Base-by-base conservation (phyloP, 139 green algal species). In the Asterochloris erici region DNA sequence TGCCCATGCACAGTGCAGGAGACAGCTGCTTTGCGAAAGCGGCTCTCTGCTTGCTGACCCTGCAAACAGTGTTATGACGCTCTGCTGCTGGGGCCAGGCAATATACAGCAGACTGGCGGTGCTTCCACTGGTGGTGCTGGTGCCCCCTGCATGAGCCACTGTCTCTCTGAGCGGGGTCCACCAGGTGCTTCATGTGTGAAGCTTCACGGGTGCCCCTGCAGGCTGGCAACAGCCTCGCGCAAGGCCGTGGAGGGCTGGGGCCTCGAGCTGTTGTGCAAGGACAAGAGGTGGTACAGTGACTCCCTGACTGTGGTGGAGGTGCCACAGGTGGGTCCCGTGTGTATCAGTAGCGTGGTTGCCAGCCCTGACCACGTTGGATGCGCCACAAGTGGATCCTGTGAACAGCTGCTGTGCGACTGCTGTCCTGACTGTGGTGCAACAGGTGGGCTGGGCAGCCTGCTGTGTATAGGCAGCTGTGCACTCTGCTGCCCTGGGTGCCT, bases 221-320 rank as follows among this genome's bases (percentile, higher is more conserved):
- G 87, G n/a, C 77, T 93, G 79, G 93, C 89, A 12, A 90, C 93
- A 84, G 96, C 93, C 74, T 93, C 90, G 11, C 88, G 96, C 21
- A 87, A 86, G 26, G 97, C 96, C 2, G 96, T 97, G 10, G 89
- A 89, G 38, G 96, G 90, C 14, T 99, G 96, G 96, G 96, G 96
- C 47, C 85, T 99, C 77, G 83, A 98, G 87, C 91, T 95, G 83
- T 90, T 98, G 47, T 99, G 96, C 86, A 96, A 95, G 83, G 84
- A 97, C 68, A 87, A 89, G 0, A 73, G 98, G 79, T 98, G 95
- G 93, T 84, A 93, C 68, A 95, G 85, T 68, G 94, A 99, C 90
- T 94, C 91, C 14, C 90, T 99, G 63, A 98, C 97, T 12, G 96
- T 99, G 15, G 88, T 99, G 13, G 88, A 98, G 90, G 87, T 89